Conservation (phyloP, 2,329 filamentous ascomycete genomes). For the Fusarium burgessii region DNA sequence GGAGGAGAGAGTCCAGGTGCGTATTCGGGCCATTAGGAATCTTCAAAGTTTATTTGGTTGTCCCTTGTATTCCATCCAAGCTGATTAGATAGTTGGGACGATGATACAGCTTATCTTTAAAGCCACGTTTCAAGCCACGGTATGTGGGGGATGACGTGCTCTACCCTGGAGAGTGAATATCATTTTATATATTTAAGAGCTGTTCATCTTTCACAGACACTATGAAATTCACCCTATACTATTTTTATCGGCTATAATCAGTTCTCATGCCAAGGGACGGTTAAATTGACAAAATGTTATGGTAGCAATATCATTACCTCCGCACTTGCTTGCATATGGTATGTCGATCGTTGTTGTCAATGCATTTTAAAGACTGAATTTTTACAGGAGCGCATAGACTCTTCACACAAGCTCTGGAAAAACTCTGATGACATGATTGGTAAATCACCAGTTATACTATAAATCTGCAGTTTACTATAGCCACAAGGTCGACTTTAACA, state of each 20-base stretch:
- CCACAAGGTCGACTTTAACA: neutral
- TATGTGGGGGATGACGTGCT: neutral
- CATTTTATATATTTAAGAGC: neutral
- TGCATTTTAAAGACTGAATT: neutral
- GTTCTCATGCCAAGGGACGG: neutral
- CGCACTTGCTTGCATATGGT: neutral
- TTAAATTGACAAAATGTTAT: neutral
- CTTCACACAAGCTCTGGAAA: neutral
- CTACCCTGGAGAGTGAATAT: neutral
- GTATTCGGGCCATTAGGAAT: neutral
- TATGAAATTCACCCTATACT: neutral
- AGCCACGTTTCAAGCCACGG: neutral
- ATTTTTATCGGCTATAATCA: neutral
- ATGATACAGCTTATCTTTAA: neutral
- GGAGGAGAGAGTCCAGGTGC: neutral
- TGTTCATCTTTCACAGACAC: neutral
- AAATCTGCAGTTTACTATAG: neutral
- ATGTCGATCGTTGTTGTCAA: neutral
- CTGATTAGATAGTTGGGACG: neutral
- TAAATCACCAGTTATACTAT: neutral
- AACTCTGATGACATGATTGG: neutral
- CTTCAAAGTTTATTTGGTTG: neutral
- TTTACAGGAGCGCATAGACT: slow-evolving; percentile 18
- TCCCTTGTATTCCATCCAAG: neutral
- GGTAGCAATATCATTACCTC: neutral